Evolutionary conservation across 768 basidiomycete genomes (phyloP), one percentile per base, ranked within the genome.

Genomic region (Panaeolus cyanescens): DNA sequence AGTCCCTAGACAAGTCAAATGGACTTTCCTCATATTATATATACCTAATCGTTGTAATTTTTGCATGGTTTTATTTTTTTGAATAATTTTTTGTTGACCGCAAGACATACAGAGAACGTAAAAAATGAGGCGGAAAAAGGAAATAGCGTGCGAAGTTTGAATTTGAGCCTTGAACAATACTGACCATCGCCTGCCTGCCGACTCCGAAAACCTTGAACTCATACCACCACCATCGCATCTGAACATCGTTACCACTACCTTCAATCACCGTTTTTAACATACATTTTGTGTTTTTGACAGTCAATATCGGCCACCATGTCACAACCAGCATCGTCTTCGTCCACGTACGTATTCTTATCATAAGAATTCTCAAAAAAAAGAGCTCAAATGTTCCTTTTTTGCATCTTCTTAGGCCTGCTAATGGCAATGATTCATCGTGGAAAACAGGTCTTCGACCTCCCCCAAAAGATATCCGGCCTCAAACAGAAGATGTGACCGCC

Each of bases 401-500:
- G 55, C 55, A 56, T 67, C 15, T 13, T 30, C 30, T 50, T 50
- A 79, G 77, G 62, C 73, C 75, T 55, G 68, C 76, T 59, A 71
- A 66, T 15, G 45, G 45, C 64, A 72, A 68, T 62, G 77, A 80
- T 58, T 72, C 72, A 54, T 73, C 76, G 69, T 97, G 93, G 93
- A 93, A 90, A 77, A 70, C 82, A 39, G 83, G 87, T 64, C 90
- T 97, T 65, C 86, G 88, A 45, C 85, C 89, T 60, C 95, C 94
- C 74, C 88, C 88, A 82, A 95, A 93, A 85, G 96, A 99, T 78
- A 68, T 81, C 62, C 88, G 96, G 58, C 96, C 96, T 6, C 96
- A 99, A 74, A 99, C 96, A 31, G 95, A 96, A 79, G 96, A 99
- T 80, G 96, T 99, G 60, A 92, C 90, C 28, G 89, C 89, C 3